A percentile compares a stretch with the other conserved stretches of the same genome.
Conservation (phyloP, 352 stramenopile species). For the Pythium periplocum region DNA sequence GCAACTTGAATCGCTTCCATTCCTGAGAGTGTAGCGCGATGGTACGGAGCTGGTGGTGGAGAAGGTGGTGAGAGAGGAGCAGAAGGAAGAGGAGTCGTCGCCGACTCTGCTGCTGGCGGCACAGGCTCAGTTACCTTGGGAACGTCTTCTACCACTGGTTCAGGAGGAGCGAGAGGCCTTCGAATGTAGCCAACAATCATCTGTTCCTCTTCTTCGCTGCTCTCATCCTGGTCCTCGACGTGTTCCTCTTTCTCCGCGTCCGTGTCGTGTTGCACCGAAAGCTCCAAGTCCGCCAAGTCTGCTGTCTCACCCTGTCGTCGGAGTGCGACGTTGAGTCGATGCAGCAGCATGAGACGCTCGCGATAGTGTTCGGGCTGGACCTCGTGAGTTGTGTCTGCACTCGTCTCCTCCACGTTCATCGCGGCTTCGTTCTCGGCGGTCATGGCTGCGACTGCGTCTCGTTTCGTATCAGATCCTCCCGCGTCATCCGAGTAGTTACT, state of each 20-base stretch:
- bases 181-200: no score
- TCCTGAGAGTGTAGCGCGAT: conserved; percentile 11
- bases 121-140: no score
- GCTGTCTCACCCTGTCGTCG: conserved; percentile 5
- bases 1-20: conserved; percentile 23
- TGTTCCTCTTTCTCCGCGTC: not conserved
- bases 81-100: no score
- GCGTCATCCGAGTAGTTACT: not conserved
- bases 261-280: conserved; percentile 1
- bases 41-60: not conserved
- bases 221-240: no score
- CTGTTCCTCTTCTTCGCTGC: no score
- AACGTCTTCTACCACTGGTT: no score
- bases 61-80: no score
- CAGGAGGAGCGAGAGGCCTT: no score
- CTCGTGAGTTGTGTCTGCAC: not conserved
- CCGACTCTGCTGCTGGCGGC: no score
- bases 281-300: not conserved
- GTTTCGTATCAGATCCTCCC: no score
- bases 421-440: not conserved
- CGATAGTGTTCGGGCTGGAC: not conserved
- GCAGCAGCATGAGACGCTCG: conserved; percentile 13
- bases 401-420: not conserved
- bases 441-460: not conserved
- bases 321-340: conserved; percentile 14